Percentiles rank a stretch among this genome's conserved stretches.
Evolutionary conservation across 768 basidiomycete genomes (phyloP).

Genomic region (Coprinopsis marcescibilis): DNA sequence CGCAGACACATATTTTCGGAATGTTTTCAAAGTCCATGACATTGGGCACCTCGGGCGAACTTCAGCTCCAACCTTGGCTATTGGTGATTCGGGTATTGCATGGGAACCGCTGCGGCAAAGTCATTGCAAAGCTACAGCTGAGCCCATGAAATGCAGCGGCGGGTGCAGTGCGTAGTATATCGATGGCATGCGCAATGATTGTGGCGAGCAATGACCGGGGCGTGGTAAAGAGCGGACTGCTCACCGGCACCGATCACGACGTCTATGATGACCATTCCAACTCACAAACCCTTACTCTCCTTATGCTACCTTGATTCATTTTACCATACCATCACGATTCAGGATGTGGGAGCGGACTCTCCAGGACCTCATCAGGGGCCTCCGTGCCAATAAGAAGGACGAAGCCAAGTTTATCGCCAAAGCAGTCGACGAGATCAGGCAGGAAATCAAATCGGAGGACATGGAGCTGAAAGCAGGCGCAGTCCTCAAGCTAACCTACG

Average conservation of each 20-base stretch:
- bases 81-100: no score
- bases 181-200: no score
- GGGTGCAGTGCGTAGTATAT: no score
- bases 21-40: neutral
- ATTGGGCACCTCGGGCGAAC: no score
- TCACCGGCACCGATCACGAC: neutral
- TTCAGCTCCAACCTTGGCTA: no score
- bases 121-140: no score
- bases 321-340: neutral
- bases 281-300: neutral
- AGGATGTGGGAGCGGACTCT: constrained; percentile 95
- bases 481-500: constrained; percentile 93
- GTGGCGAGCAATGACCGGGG: no score
- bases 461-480: constrained; percentile 97
- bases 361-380: constrained; percentile 90
- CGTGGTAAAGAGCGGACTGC: no score
- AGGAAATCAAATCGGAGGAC: constrained; percentile 88
- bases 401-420: constrained; percentile 88
- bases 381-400: constrained; percentile 93
- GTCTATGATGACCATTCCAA: neutral
- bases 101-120: no score
- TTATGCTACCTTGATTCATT: neutral
- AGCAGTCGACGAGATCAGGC: constrained; percentile 90
- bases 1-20: neutral
- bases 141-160: no score